Evolutionary conservation across 2,329 filamentous ascomycete genomes (phyloP), one percentile per base, ranked within the genome.

Genomic region (Ophiocordyceps camponoti-saundersi): DNA sequence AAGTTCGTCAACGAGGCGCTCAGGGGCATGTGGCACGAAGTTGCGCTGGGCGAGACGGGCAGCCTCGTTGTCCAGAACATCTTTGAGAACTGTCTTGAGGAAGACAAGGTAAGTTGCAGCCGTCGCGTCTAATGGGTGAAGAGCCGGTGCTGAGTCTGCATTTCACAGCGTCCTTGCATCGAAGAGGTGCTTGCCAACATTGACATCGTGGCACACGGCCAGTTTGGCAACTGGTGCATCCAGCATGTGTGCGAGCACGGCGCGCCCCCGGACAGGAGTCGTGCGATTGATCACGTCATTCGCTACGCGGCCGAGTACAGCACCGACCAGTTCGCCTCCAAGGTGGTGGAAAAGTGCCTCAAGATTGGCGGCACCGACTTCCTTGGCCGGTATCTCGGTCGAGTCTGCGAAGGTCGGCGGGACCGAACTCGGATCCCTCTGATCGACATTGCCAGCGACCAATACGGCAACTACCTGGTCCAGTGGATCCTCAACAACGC

Each of bases 191-290:
- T 98, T 48, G 78, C 77, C 50, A 95, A 92, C 61, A 95, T 98
- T 56, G 88, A 98, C 65, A 85, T 95, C 51, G 88, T 98, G 58
- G 85, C 92, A 49, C 90, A 95, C 61, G 92, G 92, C 23, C 92
- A 98, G 61, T 98, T 98, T 60, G 92, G 92, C 48, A 98, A 98
- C 63, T 98, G 92, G 92, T 98, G 92, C 68, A 96, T 98, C 57
- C 92, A 98, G 67, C 92, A 98, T 65, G 88, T 98, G 56, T 98
- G 92, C 65, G 92, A 98, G 64, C 92, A 98, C 60, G 90, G 93
- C 45, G 83, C 83, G 48, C 84, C 89, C 30, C 80, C 82, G 40
- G 93, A 98, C 64, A 89, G 90, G 56, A 90, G 83, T 65, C 83
- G 89, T 54, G 92, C 93, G 42, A 82, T 95, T 57, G 90, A 98